These are phyloP conservation scores for Pezicula neosporulosa DNA, from an alignment of 2,329 filamentous ascomycete genomes.

Conservation along the genomic window DNA sequence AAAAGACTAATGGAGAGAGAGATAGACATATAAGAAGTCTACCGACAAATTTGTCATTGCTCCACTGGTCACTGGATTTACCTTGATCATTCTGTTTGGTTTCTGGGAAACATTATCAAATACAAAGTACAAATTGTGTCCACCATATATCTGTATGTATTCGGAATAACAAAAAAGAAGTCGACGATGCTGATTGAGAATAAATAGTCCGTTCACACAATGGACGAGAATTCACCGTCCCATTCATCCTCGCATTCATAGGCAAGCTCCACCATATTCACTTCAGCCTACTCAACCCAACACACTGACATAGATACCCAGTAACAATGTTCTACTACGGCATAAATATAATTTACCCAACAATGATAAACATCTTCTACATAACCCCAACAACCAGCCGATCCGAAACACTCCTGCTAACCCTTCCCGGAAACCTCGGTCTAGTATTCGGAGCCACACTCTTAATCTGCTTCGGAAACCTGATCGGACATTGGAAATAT, in stretches of 20 bases:
- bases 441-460: background rate
- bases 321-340: conserved; percentile 50
- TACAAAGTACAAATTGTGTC: background rate
- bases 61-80: too few relatives aligned
- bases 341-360: conserved; percentile 42
- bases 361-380: conserved; percentile 44
- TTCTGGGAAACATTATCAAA: background rate
- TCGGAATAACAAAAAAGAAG: too few relatives aligned
- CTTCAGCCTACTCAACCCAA: too few relatives aligned
- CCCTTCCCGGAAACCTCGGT: background rate
- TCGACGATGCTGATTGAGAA: too few relatives aligned
- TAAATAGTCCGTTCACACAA: background rate
- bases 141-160: background rate
- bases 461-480: background rate
- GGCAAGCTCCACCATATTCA: conserved; percentile 1
- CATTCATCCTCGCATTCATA: conserved; percentile 39
- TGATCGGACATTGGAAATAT: background rate
- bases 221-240: conserved; percentile 44
- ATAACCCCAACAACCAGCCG: background rate
- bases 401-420: background rate
- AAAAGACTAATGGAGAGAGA: too few relatives aligned
- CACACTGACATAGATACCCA: too few relatives aligned
- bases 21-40: too few relatives aligned
- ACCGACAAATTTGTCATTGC: too few relatives aligned
- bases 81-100: background rate